Evolutionary conservation across 2,329 filamentous ascomycete species (phyloP).

Genomic region (Rhytidhysteron rufulum): DNA sequence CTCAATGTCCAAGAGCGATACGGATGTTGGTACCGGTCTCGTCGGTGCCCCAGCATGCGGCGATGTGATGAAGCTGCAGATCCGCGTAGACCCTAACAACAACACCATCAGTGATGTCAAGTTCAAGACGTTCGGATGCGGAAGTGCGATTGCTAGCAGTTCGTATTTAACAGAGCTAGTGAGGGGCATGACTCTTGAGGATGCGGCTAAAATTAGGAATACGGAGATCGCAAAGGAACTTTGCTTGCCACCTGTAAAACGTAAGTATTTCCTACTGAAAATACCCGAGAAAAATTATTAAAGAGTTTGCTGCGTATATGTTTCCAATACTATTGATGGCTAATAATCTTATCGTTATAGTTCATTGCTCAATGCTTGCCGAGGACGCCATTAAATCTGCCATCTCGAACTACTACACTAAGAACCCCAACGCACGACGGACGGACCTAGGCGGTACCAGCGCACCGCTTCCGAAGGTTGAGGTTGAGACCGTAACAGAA

Average conservation of each 20-base stretch:
- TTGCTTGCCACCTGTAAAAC: conserved; percentile 81
- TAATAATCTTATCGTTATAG: no score
- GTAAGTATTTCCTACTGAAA: conserved; percentile 49
- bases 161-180: conserved; percentile 95
- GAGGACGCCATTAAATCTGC: conserved; percentile 92
- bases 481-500: conserved; percentile 56
- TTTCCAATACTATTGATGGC: no score
- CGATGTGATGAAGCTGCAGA: conserved; percentile 93
- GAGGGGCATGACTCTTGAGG: conserved; percentile 91
- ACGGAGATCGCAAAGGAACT: conserved; percentile 98
- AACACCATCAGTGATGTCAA: conserved; percentile 92
- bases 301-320: conserved; percentile 13
- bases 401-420: conserved; percentile 86
- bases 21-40: conserved; percentile 83
- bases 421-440: conserved; percentile 72
- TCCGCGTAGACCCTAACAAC: conserved; percentile 81
- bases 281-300: conserved; percentile 1
- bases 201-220: conserved; percentile 89
- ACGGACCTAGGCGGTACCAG: conserved; percentile 76
- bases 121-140: conserved; percentile 97
- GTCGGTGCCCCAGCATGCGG: conserved; percentile 88
- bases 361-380: conserved; percentile 89
- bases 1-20: conserved; percentile 72
- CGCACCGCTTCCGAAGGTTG: conserved; percentile 63
- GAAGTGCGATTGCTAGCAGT: conserved; percentile 88